Base-by-base conservation (phyloP, 208 protist genomes). In the Borovskyia barvae region DNA sequence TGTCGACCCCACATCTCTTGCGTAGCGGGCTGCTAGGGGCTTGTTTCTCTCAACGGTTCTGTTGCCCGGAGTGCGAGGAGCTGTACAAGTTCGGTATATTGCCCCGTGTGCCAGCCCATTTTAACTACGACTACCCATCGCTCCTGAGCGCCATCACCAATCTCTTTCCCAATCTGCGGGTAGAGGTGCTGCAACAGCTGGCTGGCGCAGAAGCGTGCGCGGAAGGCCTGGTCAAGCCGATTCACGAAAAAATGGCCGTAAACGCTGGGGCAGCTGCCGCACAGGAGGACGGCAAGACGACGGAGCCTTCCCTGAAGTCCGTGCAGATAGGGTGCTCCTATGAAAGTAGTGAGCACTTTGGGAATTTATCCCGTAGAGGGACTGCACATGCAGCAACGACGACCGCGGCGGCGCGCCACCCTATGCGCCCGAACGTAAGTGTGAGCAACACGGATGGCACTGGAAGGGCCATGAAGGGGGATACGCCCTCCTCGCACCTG, bases 121-220 rank as follows among this genome's bases (percentile, higher is more conserved):
- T 77, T 5, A 52, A 60, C 3, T 78, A 77, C 64, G 63, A 67
- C 47, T 74, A 84, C 30, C 66, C 66, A 3, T 33, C 47, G 11
- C 42, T 90, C 12, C 41, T 82, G n/a, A 35, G 68, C 2, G 66
- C 77, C 14, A 35, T 93, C 14, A 55, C 70, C 7, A 69, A 74
- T 20, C 46, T 93, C 14, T 92, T 93, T 42, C 85, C 85, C 1
- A 87, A 78, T 46, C 50, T 93, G 59, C 50, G 61, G 19, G 46
- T 74, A 0, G 79, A 62, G 0, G 51, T 64, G 8, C 74, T 93
- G 43, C 73, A 77, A 37, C 70, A 66, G 36, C 68, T 89, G 6
- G 77, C 82, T 12, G 76, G 63, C 26, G 76, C 77, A 45, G 79
- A 93, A 28, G 52, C 33, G 25, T 55, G 54, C 6, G 39, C 63